Conservation (phyloP, 148 eudicot genomes). For the Vaccinium myrtillus region DNA sequence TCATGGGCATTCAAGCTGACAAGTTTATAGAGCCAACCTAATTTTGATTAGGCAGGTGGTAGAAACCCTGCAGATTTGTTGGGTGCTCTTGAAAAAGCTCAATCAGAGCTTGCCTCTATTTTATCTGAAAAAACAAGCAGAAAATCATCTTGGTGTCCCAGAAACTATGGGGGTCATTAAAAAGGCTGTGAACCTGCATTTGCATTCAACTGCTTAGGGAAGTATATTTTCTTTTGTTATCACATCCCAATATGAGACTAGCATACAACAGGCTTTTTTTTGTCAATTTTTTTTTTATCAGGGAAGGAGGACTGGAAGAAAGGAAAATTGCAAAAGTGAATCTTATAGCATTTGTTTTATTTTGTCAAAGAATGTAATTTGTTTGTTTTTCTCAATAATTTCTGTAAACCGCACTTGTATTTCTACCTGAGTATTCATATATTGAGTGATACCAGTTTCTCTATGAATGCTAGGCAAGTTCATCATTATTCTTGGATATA, state of each 20-base stretch:
- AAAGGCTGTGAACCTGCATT: not conserved
- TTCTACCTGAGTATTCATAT: not conserved
- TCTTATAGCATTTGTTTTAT: not conserved
- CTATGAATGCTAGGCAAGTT: not conserved
- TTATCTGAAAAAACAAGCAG: slow-evolving; percentile 53
- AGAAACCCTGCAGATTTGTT: slow-evolving; percentile 7
- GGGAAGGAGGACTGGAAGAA: not conserved
- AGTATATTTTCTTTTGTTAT: not conserved
- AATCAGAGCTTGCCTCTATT: slow-evolving; percentile 53
- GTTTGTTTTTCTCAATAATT: not conserved
- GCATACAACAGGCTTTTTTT: not conserved
- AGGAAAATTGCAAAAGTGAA: not conserved
- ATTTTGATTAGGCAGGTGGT: too few relatives aligned
- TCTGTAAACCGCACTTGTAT: not conserved
- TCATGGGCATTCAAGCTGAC: slow-evolving; percentile 72
- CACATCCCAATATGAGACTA: not conserved
- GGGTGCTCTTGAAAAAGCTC: slow-evolving; percentile 80
- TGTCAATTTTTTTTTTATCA: not conserved
- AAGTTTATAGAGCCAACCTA: slow-evolving; percentile 63
- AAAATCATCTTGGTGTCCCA: slow-evolving; percentile 4
- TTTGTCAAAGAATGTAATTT: not conserved
- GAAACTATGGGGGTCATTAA: not conserved
- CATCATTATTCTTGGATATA: not conserved
- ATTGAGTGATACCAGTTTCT: not conserved
- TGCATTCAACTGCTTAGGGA: not conserved